Percentiles rank a stretch among this genome's conserved stretches.
Conservation (phyloP, 169 alveolate species). For the Miamiensis avidus region DNA sequence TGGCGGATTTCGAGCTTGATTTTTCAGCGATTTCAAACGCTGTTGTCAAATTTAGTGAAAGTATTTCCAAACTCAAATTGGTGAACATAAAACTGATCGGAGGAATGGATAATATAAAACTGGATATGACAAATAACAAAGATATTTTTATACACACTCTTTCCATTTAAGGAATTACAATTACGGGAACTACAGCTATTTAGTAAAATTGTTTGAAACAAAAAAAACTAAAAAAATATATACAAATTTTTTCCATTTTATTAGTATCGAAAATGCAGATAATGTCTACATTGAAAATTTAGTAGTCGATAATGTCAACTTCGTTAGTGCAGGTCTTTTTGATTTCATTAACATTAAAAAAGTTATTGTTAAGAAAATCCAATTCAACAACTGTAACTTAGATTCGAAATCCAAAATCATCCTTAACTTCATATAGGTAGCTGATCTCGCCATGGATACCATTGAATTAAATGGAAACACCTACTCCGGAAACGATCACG, state of each 20-base stretch:
- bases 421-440: no score
- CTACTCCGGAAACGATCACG: background rate
- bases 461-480: background rate
- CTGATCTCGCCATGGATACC: no score
- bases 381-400: background rate
- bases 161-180: background rate
- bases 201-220: background rate
- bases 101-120: no score
- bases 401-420: background rate
- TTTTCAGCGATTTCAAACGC: background rate
- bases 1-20: background rate
- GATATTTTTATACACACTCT: background rate
- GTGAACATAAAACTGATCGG: background rate
- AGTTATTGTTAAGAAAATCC: no score
- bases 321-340: background rate
- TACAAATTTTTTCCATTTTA: background rate
- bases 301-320: no score
- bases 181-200: background rate
- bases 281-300: no score
- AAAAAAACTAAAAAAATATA: no score
- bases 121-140: no score
- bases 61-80: background rate
- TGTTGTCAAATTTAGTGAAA: background rate
- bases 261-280: background rate
- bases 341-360: background rate